Evolutionary conservation across 768 basidiomycete species (phyloP).

Genomic region (Termitomyces sp.): DNA sequence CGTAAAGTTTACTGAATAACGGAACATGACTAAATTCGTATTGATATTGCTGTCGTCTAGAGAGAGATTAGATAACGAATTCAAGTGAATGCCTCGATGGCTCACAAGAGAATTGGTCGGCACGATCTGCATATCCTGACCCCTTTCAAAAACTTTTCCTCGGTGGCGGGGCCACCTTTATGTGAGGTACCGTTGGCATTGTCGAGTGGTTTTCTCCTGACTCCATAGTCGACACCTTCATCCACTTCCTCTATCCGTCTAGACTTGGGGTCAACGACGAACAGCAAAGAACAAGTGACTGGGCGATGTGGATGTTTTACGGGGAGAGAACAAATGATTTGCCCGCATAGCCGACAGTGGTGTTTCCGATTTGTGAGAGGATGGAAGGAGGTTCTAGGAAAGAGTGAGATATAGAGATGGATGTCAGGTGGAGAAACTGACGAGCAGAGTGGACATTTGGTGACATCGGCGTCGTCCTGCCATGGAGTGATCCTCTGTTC

Average conservation of each 20-base stretch:
- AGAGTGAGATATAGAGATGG: neutral
- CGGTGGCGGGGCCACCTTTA: constrained; percentile 48
- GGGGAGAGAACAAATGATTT: constrained; percentile 88
- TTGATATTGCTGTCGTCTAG: constrained; percentile 77
- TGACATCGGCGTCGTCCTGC: constrained; percentile 79
- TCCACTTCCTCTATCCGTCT: constrained; percentile 81
- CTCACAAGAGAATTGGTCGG: constrained; percentile 76
- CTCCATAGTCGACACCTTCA: constrained; percentile 84
- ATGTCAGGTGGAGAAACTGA: constrained; percentile 32
- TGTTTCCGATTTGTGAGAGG: constrained; percentile 92
- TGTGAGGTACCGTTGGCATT: constrained; percentile 30
- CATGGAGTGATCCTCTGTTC: constrained; percentile 95
- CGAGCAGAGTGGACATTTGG: constrained; percentile 85
- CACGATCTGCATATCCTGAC: constrained; percentile 88
- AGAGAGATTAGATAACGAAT: constrained; percentile 4
- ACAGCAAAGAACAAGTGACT: constrained; percentile 72
- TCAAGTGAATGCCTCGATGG: constrained; percentile 12
- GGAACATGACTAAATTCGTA: constrained; percentile 61
- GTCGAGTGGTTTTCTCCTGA: constrained; percentile 45
- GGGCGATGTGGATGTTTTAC: constrained; percentile 68
- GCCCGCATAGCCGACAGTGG: constrained; percentile 92
- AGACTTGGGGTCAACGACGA: constrained; percentile 81
- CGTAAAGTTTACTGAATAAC: constrained; percentile 67
- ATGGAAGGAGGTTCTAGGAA: constrained; percentile 68
- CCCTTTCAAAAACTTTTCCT: constrained; percentile 85